These are phyloP conservation scores for Sugiyamaella floridensis DNA, from an alignment of 805 yeast genomes.

Conservation along the genomic window DNA sequence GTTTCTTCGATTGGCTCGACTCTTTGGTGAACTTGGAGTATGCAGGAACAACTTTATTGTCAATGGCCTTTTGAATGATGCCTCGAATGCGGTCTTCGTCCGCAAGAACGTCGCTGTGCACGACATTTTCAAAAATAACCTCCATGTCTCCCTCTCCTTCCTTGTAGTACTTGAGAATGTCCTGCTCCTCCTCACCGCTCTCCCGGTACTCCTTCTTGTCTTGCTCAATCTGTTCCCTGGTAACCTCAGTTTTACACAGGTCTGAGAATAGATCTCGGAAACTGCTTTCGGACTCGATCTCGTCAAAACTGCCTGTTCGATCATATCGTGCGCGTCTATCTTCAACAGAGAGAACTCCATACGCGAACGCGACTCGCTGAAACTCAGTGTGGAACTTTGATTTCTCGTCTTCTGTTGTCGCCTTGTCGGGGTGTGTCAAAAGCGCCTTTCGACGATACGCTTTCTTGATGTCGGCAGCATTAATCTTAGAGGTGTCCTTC, in stretches of 20 bases:
- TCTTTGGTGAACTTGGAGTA: conserved; percentile 43
- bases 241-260: conserved; percentile 30
- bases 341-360: conserved; percentile 57
- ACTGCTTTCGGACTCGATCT: conserved; percentile 29
- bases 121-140: conserved; percentile 62
- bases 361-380: conserved; percentile 69
- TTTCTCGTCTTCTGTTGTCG: conserved; percentile 32
- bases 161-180: conserved; percentile 53
- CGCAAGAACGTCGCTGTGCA: conserved; percentile 60
- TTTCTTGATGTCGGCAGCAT: conserved; percentile 54
- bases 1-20: conserved; percentile 42
- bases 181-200: conserved; percentile 38
- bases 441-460: conserved; percentile 61
- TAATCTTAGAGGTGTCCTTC: conserved; percentile 7
- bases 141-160: conserved; percentile 63
- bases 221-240: conserved; percentile 48
- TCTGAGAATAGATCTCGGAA: conserved; percentile 34
- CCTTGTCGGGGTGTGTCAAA: conserved; percentile 66
- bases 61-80: conserved; percentile 43
- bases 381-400: conserved; percentile 39
- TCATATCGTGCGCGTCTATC: conserved; percentile 54
- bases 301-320: conserved; percentile 57
- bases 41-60: conserved; percentile 33
- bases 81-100: conserved; percentile 58
- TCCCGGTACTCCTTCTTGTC: conserved; percentile 60